Evolutionary conservation across 768 basidiomycete species (phyloP), one percentile per base, ranked within the genome.

Genomic region (Termitomyces bulborhizus): DNA sequence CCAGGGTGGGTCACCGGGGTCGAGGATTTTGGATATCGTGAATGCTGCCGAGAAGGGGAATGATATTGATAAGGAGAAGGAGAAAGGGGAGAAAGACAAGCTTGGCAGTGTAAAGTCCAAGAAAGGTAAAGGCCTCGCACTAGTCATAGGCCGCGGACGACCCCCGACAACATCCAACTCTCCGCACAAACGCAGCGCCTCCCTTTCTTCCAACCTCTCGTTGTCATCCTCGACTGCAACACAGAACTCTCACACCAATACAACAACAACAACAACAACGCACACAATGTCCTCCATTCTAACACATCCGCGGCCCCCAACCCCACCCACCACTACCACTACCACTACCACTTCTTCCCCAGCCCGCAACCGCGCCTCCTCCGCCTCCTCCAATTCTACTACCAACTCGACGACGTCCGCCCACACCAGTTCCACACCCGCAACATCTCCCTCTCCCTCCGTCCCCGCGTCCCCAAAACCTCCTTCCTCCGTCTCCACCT

Each of bases 401-500:
- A 50, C 62, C 29, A 55, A 45, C 13, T 60, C 65, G 13, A 26
- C 54, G 42, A 13, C 46, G 9, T 60, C 56, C 31, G 56, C 59
- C 8, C 52, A 52, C 18, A 55, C 58, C 11, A 48, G 42, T 37
- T 57, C 55, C 5, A 59, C 60, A 0, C 49, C 56, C 24, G 55
- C 57, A 1, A 60, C 68, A 53, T 54, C 59, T 53, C 41, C 60
- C n/a, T 57, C 65, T 16, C 53, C 62, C 39, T 58, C 66, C 15
- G 46, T 59, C 41, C 52, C 66, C 43, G 61, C 63, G 16, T 59
- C 63, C 32, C 66, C 61, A 6, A 56, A 54, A 13, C 54, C 60
- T 13, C 46, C 56, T 26, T 42, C 57, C 58, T 2, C 53, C 34
- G 12, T 34, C 34, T 34, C 34, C 12, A 34, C 34, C 34, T 34